Evolutionary conservation across 2,329 filamentous ascomycete species (phyloP), one percentile per base, ranked within the genome.

Genomic region (Apiospora marii): DNA sequence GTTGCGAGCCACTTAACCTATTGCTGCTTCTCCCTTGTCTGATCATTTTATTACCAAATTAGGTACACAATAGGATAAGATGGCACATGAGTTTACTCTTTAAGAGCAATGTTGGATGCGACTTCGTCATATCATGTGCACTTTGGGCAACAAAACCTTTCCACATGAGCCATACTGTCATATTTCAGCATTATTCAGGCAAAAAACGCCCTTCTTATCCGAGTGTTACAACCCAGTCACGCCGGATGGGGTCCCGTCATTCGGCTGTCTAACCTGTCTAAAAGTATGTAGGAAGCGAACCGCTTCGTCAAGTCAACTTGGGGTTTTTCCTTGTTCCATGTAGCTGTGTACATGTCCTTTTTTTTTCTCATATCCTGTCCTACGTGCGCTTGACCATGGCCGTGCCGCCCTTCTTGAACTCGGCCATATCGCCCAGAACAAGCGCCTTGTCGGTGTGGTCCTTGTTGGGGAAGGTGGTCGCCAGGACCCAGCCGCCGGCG

Each of bases 391-490:
- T 92, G 53, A 92, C 90, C 49, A 92, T 87, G 1, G 89, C 90
- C 0, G 88, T 91, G 27, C 90, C 91, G 16, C 91, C 90, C 80
- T 87, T 88, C 84, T 90, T 92, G 78, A 92, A 92, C 79, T 92
- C 91, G 37, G 86, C 75, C 82, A 92, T 86, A 30, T 92, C 90
- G 7, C 89, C 88, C 41, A 92, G 80, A 0, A 88, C 85, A 69
- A 89, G 77, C 12, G 80, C 82, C 81, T 91, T 92, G 78, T 96
- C 93, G 1, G 87, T 91, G 75, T 96, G 89, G 71, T 96, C 92
- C 83, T 94, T 95, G 79, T 90, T 94, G 5, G 94, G 94, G 82
- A 96, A 96, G 0, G 93, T 96, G 0, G 94, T 96, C 75, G 92
- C 93, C 61, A 97, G 85, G 3, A 94, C 92, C 87, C 92, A 96